Conservation (phyloP, 768 basidiomycete species). For the Sporobolomyces pararoseus region DNA sequence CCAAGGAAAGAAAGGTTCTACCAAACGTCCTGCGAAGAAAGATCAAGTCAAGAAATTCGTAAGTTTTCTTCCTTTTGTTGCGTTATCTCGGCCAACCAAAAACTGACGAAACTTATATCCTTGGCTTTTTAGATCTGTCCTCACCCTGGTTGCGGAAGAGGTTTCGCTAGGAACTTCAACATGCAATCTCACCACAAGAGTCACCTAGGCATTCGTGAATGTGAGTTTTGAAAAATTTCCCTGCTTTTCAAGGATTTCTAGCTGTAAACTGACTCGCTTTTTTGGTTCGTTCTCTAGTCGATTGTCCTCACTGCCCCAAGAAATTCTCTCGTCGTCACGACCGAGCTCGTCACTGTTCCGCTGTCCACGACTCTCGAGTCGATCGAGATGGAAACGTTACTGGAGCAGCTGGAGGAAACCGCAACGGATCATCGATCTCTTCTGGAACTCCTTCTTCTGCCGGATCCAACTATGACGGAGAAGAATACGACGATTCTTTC, state of each 20-base stretch:
- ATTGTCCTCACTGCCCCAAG: conserved; percentile 43
- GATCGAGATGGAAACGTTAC: conserved; percentile 29
- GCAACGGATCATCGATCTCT: neutral
- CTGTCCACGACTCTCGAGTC: conserved; percentile 40
- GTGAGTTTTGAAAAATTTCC: conserved; percentile 14
- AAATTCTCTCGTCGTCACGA: conserved; percentile 44
- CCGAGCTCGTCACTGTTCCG: conserved; percentile 43
- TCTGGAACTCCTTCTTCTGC: neutral
- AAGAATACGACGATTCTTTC: neutral
- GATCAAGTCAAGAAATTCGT: conserved; percentile 31
- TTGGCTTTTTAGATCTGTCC: conserved; percentile 37
- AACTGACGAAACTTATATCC: neutral
- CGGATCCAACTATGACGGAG: neutral
- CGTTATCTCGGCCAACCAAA: neutral
- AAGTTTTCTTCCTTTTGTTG: neutral
- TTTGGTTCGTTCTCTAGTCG: neutral
- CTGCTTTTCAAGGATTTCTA: neutral
- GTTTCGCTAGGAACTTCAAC: conserved; percentile 46
- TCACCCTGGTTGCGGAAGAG: conserved; percentile 39
- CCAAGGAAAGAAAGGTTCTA: conserved; percentile 32
- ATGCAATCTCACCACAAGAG: conserved; percentile 40
- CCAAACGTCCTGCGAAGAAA: conserved; percentile 36
- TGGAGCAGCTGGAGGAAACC: neutral
- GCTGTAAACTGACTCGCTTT: neutral
- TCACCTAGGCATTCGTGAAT: conserved; percentile 43